These are phyloP conservation scores for Aspergillus felis DNA, from an alignment of 2,329 filamentous ascomycete species.

Conservation along the genomic window DNA sequence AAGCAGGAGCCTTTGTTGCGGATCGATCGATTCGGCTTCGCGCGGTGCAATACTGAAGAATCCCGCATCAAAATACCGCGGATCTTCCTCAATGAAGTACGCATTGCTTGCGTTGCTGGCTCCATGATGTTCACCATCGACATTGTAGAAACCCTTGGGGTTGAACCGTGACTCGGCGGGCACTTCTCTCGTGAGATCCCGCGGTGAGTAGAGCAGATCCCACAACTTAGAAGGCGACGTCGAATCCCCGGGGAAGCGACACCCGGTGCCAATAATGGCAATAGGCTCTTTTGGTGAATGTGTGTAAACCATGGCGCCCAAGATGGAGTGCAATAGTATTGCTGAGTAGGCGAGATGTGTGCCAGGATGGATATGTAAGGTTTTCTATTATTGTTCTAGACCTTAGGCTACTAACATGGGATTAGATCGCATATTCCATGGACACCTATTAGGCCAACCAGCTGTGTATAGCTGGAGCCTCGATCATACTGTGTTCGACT, in stretches of 20 bases:
- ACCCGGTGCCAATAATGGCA: slow-evolving; percentile 43
- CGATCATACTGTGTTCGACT: not conserved
- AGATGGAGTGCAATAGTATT: not conserved
- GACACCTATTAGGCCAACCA: not conserved
- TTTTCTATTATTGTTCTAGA: not conserved
- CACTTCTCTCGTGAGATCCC: slow-evolving; percentile 11
- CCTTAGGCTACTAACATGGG: not conserved
- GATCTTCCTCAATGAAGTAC: slow-evolving; percentile 20
- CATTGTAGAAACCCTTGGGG: slow-evolving; percentile 15
- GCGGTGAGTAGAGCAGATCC: slow-evolving; percentile 28
- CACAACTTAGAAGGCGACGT: slow-evolving; percentile 39
- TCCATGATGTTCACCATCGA: slow-evolving; percentile 24
- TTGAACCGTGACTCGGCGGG: slow-evolving; percentile 22
- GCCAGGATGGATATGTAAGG: not conserved
- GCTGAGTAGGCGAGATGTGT: not conserved
- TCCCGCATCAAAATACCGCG: slow-evolving; percentile 16
- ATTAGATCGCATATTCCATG: not conserved
- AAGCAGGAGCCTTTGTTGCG: slow-evolving; percentile 21
- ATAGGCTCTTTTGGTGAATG: slow-evolving; percentile 33
- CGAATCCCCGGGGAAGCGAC: slow-evolving; percentile 42
- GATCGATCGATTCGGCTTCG: slow-evolving; percentile 31
- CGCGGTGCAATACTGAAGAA: slow-evolving; percentile 21
- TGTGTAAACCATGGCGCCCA: slow-evolving; percentile 2
- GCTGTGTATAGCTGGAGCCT: not conserved
- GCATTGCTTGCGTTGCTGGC: slow-evolving; percentile 24